A percentile compares a stretch with the other conserved stretches of the same genome.
Conservation (phyloP, 1,284 basidiomycete species). For the Ganoderma sp. region DNA sequence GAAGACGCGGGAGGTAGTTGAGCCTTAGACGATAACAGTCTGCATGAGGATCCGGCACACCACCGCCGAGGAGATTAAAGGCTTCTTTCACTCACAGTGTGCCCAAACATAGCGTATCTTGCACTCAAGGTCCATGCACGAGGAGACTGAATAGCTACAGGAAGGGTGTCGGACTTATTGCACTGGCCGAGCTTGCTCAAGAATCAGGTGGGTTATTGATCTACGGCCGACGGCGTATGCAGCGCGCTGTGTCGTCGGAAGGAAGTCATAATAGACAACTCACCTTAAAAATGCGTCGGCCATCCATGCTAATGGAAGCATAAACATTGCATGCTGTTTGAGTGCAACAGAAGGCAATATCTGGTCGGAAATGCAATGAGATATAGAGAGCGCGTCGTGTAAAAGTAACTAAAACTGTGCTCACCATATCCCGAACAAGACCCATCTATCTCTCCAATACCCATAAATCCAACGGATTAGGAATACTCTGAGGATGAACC, state of each 20-base stretch:
- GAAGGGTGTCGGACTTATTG: not conserved
- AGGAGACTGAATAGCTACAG: not conserved
- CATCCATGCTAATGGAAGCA: too few species aligned
- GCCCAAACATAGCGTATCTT: not conserved
- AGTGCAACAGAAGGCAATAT: too few species aligned
- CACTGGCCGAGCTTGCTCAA: constrained; percentile 49
- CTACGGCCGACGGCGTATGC: not conserved
- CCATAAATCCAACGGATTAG: too few species aligned
- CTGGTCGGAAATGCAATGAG: too few species aligned
- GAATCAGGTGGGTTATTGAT: constrained; percentile 50
- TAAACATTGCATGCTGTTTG: too few species aligned
- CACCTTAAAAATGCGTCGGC: not conserved
- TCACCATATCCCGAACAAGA: too few species aligned
- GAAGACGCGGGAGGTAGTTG: too few species aligned
- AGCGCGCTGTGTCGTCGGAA: not conserved
- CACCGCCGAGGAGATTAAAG: not conserved
- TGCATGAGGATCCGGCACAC: not conserved
- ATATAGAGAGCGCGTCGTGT: too few species aligned
- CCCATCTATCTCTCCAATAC: too few species aligned
- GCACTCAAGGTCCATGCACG: not conserved
- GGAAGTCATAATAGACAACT: not conserved
- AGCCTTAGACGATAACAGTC: not conserved
- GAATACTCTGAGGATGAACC: too few species aligned
- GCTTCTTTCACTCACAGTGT: not conserved
- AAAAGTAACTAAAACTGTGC: too few species aligned